These are phyloP conservation scores for Hysterium pulicare DNA, from an alignment of 2,329 filamentous ascomycete genomes.

Conservation along the genomic window DNA sequence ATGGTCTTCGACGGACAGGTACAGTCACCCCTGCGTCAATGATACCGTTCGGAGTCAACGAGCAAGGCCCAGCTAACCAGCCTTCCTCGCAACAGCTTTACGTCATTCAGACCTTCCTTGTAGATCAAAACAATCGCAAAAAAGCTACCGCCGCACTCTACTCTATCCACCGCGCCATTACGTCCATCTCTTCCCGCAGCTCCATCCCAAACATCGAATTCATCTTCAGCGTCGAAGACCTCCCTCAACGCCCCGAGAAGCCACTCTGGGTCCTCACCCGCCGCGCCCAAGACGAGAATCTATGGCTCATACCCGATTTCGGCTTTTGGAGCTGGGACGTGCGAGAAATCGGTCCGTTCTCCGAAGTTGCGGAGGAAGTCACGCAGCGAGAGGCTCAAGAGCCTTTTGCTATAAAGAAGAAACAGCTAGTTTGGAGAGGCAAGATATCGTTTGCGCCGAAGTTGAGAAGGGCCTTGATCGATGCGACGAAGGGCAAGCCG, in stretches of 20 bases:
- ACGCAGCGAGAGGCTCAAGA: constrained; percentile 24
- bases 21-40: constrained; percentile 3
- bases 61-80: not conserved
- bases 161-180: constrained; percentile 28
- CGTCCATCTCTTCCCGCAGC: constrained; percentile 18
- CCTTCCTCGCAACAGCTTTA: constrained; percentile 21
- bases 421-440: constrained; percentile 33
- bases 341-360: constrained; percentile 26
- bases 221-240: constrained; percentile 31
- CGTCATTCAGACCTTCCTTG: constrained; percentile 28
- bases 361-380: constrained; percentile 26
- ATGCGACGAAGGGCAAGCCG: constrained; percentile 25
- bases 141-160: constrained; percentile 28
- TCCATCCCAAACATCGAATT: constrained; percentile 32
- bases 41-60: not conserved
- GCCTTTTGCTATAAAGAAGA: constrained; percentile 29
- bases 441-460: constrained; percentile 31
- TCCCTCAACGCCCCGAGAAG: constrained; percentile 26
- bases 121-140: constrained; percentile 34
- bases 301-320: constrained; percentile 36
- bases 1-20: constrained; percentile 31
- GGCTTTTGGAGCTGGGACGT: constrained; percentile 36
- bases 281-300: constrained; percentile 26
- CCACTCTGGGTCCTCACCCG: constrained; percentile 32
- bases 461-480: constrained; percentile 24